Conservation (phyloP, 768 basidiomycete species). For the Candolleomyces efflorescens region DNA sequence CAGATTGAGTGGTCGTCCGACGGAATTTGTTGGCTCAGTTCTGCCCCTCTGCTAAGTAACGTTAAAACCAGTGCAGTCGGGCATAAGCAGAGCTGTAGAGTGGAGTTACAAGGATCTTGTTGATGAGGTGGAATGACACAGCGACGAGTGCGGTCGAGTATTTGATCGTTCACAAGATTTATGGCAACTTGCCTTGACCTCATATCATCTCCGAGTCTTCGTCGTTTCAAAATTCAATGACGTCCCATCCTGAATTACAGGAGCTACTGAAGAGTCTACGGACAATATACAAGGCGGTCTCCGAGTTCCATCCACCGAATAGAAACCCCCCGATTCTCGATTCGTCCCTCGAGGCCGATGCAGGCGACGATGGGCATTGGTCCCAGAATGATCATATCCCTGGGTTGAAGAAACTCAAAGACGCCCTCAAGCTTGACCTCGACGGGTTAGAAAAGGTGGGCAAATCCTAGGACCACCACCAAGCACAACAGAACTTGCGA, state of each 20-base stretch:
- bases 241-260: constrained; percentile 29
- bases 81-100: too few relatives aligned
- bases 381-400: constrained; percentile 38
- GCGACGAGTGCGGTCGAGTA: too few relatives aligned
- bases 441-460: constrained; percentile 42
- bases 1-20: too few relatives aligned
- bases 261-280: constrained; percentile 22
- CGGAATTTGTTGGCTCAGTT: too few relatives aligned
- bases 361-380: constrained; percentile 37
- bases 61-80: too few relatives aligned
- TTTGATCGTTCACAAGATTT: too few relatives aligned
- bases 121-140: too few relatives aligned
- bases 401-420: constrained; percentile 42
- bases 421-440: constrained; percentile 41
- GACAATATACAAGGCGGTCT: constrained; percentile 31
- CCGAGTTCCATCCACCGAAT: constrained; percentile 34
- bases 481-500: background rate
- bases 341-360: constrained; percentile 31
- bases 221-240: too few relatives aligned
- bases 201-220: too few relatives aligned
- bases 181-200: too few relatives aligned
- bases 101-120: too few relatives aligned
- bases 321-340: constrained; percentile 41
- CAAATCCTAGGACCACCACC: background rate
- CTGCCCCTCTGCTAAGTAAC: too few relatives aligned